Conservation (phyloP, 2,329 filamentous ascomycete species). For the Ophiocordyceps camponoti-floridani region DNA sequence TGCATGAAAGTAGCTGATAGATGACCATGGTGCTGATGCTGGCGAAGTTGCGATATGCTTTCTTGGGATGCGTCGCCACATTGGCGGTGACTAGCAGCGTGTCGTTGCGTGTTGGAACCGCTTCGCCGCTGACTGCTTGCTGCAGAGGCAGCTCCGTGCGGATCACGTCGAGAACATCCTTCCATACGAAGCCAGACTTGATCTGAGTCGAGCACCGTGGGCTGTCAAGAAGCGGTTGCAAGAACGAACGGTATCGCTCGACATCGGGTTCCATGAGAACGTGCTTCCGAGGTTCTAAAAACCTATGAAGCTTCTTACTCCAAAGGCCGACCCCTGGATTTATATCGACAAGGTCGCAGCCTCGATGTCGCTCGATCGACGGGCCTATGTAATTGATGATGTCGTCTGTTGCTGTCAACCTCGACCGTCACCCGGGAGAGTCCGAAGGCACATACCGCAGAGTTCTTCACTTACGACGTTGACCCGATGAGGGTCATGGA, state of each 20-base stretch:
- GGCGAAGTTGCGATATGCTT: constrained; percentile 29
- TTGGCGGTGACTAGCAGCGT: constrained; percentile 59
- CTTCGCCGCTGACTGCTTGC: constrained; percentile 16
- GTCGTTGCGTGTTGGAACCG: constrained; percentile 40
- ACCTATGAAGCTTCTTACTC: constrained; percentile 58
- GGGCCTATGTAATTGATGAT: constrained; percentile 50
- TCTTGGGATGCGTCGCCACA: constrained; percentile 35
- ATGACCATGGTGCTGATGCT: constrained; percentile 40
- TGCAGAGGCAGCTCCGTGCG: constrained; percentile 36
- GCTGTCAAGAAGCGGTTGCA: constrained; percentile 30
- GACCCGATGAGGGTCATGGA: constrained; percentile 17
- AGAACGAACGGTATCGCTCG: constrained; percentile 37
- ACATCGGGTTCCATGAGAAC: constrained; percentile 61
- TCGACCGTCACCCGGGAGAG: not conserved
- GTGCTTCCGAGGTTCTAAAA: constrained; percentile 64
- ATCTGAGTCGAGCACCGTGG: constrained; percentile 26
- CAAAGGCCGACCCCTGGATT: constrained; percentile 67
- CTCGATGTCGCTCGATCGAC: constrained; percentile 49
- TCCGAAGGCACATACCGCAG: constrained; percentile 20
- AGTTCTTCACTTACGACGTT: constrained; percentile 34
- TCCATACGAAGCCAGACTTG: constrained; percentile 40
- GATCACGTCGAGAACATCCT: constrained; percentile 37
- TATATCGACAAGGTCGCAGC: constrained; percentile 75
- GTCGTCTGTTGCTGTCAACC: constrained; percentile 33
- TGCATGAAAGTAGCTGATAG: constrained; percentile 41